Percentiles rank a stretch among this genome's conserved stretches.
phyloP scores from a whole-genome alignment of 306 rosid genomes.

The Cucurbita moschata region DNA sequence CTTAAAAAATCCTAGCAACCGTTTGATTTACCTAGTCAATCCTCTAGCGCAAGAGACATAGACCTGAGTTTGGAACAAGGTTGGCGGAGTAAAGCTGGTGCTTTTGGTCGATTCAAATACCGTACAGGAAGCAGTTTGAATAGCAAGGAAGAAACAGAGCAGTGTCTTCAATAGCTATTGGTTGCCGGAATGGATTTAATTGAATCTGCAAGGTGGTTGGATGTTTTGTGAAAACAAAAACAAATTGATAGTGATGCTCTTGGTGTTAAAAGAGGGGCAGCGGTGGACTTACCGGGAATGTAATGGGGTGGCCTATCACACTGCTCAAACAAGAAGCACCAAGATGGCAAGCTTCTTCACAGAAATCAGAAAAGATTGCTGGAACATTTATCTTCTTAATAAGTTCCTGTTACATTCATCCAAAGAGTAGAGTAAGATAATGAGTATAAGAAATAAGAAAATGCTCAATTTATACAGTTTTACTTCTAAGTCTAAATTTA shows the following conservation, averaged over 20 bases:
- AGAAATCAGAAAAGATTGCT: constrained; percentile 65
- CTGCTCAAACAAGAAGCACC: constrained; percentile 58
- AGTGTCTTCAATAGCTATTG: constrained; percentile 53
- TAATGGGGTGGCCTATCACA: constrained; percentile 31
- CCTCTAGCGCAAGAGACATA: neutral
- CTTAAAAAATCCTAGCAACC: neutral
- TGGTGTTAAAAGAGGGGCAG: neutral
- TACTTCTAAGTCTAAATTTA: neutral
- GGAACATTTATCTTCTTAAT: constrained; percentile 42
- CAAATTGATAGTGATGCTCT: neutral
- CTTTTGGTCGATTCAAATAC: constrained; percentile 33
- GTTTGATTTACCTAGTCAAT: neutral
- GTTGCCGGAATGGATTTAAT: constrained; percentile 85
- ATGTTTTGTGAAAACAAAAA: neutral
- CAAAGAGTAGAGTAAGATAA: neutral
- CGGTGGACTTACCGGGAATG: constrained; percentile 38
- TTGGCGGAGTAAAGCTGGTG: neutral
- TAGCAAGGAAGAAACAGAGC: constrained; percentile 78
- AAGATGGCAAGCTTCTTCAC: constrained; percentile 94
- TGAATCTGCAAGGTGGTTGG: constrained; percentile 49
- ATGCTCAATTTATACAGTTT: neutral
- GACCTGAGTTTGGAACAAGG: neutral
- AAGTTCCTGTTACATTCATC: constrained; percentile 36
- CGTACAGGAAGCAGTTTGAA: constrained; percentile 71
- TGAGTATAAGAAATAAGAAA: neutral